A percentile compares a stretch with the other conserved stretches of the same genome.
These are phyloP conservation scores for Schizophyllum commune DNA, from an alignment of 1,284 basidiomycete genomes.

Conservation along the genomic window DNA sequence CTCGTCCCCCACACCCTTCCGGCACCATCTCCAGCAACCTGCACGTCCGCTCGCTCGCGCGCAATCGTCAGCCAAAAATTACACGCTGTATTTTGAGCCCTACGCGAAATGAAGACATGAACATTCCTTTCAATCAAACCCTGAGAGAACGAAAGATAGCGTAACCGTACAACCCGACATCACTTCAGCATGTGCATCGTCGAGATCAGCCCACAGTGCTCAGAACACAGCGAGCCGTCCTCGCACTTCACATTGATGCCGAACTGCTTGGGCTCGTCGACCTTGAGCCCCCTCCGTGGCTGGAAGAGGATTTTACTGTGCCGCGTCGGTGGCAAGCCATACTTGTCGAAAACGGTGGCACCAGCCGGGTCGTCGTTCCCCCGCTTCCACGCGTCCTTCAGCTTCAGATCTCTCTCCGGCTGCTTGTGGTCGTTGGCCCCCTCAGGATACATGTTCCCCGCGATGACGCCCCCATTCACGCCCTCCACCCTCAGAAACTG, in stretches of 20 bases:
- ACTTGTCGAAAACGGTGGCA: too few species aligned
- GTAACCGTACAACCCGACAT: constrained; percentile 5
- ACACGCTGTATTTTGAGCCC: too few species aligned
- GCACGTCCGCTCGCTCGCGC: constrained; percentile 10
- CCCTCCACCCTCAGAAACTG: constrained; percentile 36
- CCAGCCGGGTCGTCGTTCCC: constrained; percentile 21
- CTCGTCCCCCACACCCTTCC: not conserved
- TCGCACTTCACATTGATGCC: constrained; percentile 42
- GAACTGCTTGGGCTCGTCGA: constrained; percentile 44
- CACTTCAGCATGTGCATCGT: constrained; percentile 29
- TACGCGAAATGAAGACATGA: too few species aligned
- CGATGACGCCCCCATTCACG: constrained; percentile 49
- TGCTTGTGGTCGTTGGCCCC: constrained; percentile 33
- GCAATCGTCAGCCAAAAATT: constrained; percentile 5
- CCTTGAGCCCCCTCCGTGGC: constrained; percentile 33
- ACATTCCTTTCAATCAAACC: constrained; percentile 3
- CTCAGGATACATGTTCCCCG: constrained; percentile 67
- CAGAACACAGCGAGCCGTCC: constrained; percentile 16
- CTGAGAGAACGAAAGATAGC: constrained; percentile 6
- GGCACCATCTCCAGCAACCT: constrained; percentile 8
- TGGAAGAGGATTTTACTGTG: constrained; percentile 62
- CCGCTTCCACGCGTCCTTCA: constrained; percentile 50
- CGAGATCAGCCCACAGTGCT: constrained; percentile 56
- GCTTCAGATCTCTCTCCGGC: constrained; percentile 29
- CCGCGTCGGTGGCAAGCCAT: constrained; percentile 37